Evolutionary conservation across 768 basidiomycete genomes (phyloP).

Genomic region (Boletus subcaerulescens): DNA sequence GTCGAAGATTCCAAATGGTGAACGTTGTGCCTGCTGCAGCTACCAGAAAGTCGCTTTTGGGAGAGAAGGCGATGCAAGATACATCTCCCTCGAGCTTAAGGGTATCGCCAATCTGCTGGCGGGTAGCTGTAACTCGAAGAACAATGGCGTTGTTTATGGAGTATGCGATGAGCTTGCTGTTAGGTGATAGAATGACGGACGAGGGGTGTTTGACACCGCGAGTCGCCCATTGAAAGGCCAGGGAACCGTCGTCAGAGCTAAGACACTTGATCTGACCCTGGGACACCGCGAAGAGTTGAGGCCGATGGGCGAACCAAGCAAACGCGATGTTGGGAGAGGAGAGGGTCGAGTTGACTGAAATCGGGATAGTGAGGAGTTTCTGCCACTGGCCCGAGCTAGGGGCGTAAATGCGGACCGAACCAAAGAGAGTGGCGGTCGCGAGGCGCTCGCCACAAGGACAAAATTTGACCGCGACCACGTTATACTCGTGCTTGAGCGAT

Average conservation of each 20-base stretch:
- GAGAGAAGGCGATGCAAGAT: conserved; percentile 14
- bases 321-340: conserved; percentile 2
- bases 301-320: conserved; percentile 8
- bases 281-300: conserved; percentile 13
- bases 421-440: conserved; percentile 19
- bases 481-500: conserved; percentile 15
- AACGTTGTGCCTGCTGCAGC: conserved; percentile 8
- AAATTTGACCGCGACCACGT: conserved; percentile 17
- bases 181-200: conserved; percentile 11
- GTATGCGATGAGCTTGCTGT: conserved; percentile 15
- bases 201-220: conserved; percentile 7
- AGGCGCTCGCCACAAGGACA: conserved; percentile 18
- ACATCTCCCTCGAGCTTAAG: conserved; percentile 8
- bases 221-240: conserved; percentile 13
- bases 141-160: conserved; percentile 6
- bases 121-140: conserved; percentile 8
- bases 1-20: conserved; percentile 14
- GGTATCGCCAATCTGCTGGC: conserved; percentile 8
- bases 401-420: conserved; percentile 15
- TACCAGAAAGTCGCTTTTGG: conserved; percentile 2
- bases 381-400: not conserved
- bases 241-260: conserved; percentile 10
- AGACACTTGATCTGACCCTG: conserved; percentile 20
- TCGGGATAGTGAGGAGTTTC: conserved; percentile 16
- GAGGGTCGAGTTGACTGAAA: conserved; percentile 6